A percentile compares a stretch with the other conserved stretches of the same genome.
phyloP scores from a whole-genome alignment of 805 yeast genomes.

The Lipomyces anomalus region DNA sequence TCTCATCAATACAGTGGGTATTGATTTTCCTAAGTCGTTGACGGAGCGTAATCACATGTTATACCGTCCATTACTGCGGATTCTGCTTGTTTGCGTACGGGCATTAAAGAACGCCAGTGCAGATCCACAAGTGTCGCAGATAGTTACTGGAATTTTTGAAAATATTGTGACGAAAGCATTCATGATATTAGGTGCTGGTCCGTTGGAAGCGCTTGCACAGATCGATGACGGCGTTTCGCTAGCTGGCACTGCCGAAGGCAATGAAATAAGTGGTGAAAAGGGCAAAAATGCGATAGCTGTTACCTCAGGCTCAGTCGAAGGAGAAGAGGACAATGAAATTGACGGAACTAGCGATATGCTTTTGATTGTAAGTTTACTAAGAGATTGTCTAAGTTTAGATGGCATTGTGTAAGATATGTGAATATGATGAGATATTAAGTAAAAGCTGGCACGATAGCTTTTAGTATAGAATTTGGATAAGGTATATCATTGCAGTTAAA shows the following conservation, averaged over 20 bases:
- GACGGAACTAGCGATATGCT: slow-evolving; percentile 9
- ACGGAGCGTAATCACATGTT: slow-evolving; percentile 30
- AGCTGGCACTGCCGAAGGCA: too few relatives aligned
- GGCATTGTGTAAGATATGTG: slow-evolving; percentile 6
- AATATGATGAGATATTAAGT: too few relatives aligned
- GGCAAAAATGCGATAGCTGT: neutral
- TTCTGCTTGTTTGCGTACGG: slow-evolving; percentile 13
- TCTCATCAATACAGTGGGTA: slow-evolving; percentile 31
- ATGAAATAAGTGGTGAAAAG: too few relatives aligned
- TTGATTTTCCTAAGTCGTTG: slow-evolving; percentile 39
- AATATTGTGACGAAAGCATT: slow-evolving; percentile 12
- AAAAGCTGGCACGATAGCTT: too few relatives aligned
- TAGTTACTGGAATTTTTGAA: slow-evolving; percentile 10
- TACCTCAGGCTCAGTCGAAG: slow-evolving; percentile 1
- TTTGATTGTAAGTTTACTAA: slow-evolving; percentile 13
- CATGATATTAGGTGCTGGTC: slow-evolving; percentile 14
- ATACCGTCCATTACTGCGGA: slow-evolving; percentile 30
- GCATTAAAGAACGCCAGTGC: slow-evolving; percentile 1
- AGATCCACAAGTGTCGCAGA: neutral
- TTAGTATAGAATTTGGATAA: neutral
- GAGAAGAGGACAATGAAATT: neutral
- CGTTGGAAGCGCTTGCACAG: slow-evolving; percentile 11
- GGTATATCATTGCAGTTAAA: too few relatives aligned
- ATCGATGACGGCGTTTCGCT: neutral
- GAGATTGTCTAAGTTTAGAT: slow-evolving; percentile 16